Percentiles rank a stretch among this genome's conserved stretches.
These are phyloP conservation scores for Selenicereus undatus DNA, from an alignment of 148 eudicot genomes.

Conservation along the genomic window DNA sequence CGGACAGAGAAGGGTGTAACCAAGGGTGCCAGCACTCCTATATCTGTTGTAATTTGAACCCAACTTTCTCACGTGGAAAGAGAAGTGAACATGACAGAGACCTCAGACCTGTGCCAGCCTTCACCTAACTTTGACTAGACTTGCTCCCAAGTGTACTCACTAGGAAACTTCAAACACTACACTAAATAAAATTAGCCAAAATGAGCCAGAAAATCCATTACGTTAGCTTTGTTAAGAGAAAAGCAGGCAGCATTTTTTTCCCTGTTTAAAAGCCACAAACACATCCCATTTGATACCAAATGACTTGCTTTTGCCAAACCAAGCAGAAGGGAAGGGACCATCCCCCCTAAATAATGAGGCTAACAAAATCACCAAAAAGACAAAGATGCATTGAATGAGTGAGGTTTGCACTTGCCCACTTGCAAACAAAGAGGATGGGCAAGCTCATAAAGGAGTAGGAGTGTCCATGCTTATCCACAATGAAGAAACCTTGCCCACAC, in stretches of 20 bases:
- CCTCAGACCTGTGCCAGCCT: neutral
- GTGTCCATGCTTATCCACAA: neutral
- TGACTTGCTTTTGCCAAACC: conserved; percentile 1
- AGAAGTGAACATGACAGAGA: neutral
- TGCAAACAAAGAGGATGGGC: neutral
- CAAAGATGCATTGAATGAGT: conserved; percentile 17
- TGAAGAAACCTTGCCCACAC: neutral
- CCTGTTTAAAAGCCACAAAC: no score
- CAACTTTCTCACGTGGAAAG: neutral
- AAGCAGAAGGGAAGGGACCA: neutral
- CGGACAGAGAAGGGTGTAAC: no score
- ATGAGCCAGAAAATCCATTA: neutral
- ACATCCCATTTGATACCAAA: conserved; percentile 5
- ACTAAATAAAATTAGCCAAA: neutral
- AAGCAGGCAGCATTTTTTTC: no score
- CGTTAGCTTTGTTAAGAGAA: no score
- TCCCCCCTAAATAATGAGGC: neutral
- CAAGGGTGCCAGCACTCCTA: no score
- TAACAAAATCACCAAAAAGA: conserved; percentile 1
- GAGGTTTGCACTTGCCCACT: conserved; percentile 18
- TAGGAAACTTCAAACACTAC: neutral
- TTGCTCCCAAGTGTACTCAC: neutral
- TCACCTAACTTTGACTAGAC: conserved; percentile 22
- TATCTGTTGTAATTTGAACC: no score
- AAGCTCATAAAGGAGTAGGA: neutral